These are phyloP conservation scores for Bipolaris gigantea DNA, from an alignment of 2,329 filamentous ascomycete genomes.

Conservation along the genomic window DNA sequence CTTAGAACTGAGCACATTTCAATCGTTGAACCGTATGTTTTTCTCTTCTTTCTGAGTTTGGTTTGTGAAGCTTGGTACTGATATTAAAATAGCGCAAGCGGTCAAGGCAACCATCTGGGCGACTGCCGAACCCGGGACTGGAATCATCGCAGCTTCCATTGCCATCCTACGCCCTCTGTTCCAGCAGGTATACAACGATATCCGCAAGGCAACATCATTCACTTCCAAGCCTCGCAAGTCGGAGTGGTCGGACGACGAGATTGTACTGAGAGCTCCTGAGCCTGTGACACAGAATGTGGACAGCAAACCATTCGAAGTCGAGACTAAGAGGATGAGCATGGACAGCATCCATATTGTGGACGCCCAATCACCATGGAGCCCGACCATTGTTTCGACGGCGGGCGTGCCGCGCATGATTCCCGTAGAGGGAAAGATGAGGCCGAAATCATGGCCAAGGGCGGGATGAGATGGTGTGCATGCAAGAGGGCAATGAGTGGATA, in stretches of 20 bases:
- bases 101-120: constrained; percentile 51
- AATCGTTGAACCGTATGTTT: constrained; percentile 16
- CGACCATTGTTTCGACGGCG: constrained; percentile 20
- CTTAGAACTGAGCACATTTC: constrained; percentile 16
- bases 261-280: constrained; percentile 22
- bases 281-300: neutral
- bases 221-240: constrained; percentile 14
- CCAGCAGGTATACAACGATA: constrained; percentile 27
- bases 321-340: constrained; percentile 7
- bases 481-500: neutral
- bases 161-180: constrained; percentile 53
- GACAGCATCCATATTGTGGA: constrained; percentile 4
- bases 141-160: constrained; percentile 54
- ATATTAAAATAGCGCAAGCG: constrained; percentile 26
- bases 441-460: neutral
- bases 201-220: constrained; percentile 22
- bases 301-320: neutral
- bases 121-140: constrained; percentile 54
- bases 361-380: constrained; percentile 25
- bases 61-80: constrained; percentile 7
- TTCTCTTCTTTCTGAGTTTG: no score
- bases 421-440: constrained; percentile 13
- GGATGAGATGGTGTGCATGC: neutral
- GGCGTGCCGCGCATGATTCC: constrained; percentile 17
- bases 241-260: constrained; percentile 4